Percentiles rank a stretch among this genome's conserved stretches.
Conservation (phyloP, 2,329 filamentous ascomycete genomes). For the Thielaviopsis musarum region DNA sequence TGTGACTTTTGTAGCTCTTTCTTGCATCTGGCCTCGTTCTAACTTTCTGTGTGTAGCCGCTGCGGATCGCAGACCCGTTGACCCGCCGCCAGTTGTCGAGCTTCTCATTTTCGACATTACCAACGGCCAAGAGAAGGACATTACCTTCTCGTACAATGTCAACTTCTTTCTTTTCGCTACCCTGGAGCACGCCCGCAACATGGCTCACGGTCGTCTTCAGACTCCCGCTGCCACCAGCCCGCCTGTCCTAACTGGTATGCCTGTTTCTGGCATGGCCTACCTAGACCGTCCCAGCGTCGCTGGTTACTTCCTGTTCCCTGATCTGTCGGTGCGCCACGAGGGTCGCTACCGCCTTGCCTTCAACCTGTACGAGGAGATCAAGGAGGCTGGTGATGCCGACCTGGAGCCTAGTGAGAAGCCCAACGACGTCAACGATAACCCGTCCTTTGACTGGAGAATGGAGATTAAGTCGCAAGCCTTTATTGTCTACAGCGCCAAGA, state of each 20-base stretch:
- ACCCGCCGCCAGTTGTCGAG: slow-evolving; percentile 87
- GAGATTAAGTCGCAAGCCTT: slow-evolving; percentile 82
- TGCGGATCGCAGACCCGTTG: slow-evolving; percentile 79
- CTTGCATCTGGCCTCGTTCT: not conserved
- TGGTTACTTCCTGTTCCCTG: slow-evolving; percentile 96
- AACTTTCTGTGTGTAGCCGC: slow-evolving; percentile 37
- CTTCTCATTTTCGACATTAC: slow-evolving; percentile 61
- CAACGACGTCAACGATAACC: slow-evolving; percentile 27
- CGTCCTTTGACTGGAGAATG: slow-evolving; percentile 61
- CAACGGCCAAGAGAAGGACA: slow-evolving; percentile 44
- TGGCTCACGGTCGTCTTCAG: slow-evolving; percentile 64
- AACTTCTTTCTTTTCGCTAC: slow-evolving; percentile 97
- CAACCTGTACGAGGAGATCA: slow-evolving; percentile 84
- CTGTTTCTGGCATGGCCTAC: slow-evolving; percentile 90
- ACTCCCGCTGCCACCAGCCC: slow-evolving; percentile 50
- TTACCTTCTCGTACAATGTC: slow-evolving; percentile 84
- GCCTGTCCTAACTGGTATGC: slow-evolving; percentile 82
- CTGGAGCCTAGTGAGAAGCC: slow-evolving; percentile 24
- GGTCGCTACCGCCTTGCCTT: slow-evolving; percentile 85
- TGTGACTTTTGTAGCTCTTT: slow-evolving; percentile 18
- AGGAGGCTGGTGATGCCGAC: slow-evolving; percentile 67
- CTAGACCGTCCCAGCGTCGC: slow-evolving; percentile 65
- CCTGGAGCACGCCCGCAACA: slow-evolving; percentile 66
- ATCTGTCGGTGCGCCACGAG: slow-evolving; percentile 89
- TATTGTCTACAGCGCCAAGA: slow-evolving; percentile 89